Evolutionary conservation across 306 rosid species (phyloP), one percentile per base, ranked within the genome.

Genomic region (Lathyrus tuberosus): DNA sequence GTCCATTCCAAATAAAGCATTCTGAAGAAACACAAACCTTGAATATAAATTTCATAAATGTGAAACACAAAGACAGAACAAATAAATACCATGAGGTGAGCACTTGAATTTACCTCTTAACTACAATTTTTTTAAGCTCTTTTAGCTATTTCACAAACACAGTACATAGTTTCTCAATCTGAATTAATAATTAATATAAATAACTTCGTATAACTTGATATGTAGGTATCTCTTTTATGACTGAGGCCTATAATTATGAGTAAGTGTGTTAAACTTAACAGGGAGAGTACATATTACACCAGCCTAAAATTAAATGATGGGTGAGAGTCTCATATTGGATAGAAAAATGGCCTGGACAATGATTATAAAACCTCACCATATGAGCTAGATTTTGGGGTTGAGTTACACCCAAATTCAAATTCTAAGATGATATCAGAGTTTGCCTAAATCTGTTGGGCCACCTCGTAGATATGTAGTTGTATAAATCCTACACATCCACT

Each of bases 1-100:
- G 65, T 93, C 98, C 91, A 87, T 90, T 77, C 94, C 97, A 66
- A 93, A 81, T 71, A 93, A 83, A 81, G 69, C 98, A 74, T 73
- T 93, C 97, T 90, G 86, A 71, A 69, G 74, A 78, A 73, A 70
- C 67, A 67, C 30, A 69, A 70, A 65, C 62, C 48, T 82, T 57
- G 77, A 60, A 58, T 71, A 70, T 76, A 53, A 71, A 63, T 49
- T 62, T 15, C 7, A 46, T 56, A 71, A 70, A 35, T 40, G 30
- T 61, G 4, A 42, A 66, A 71, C 24, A 69, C 31, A 59, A 30
- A 52, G 16, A 74, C 18, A 24, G 35, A 53, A 48, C 42, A 64
- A 5, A 40, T 31, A 52, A 46, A 17, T 30, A 69, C 10, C 48
- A 62, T 6, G 65, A 74, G 56, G 56, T 71, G 67, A 60, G 54